These are phyloP conservation scores for Abelmoschus esculentus DNA, from an alignment of 345 rosid genomes.

Conservation along the genomic window DNA sequence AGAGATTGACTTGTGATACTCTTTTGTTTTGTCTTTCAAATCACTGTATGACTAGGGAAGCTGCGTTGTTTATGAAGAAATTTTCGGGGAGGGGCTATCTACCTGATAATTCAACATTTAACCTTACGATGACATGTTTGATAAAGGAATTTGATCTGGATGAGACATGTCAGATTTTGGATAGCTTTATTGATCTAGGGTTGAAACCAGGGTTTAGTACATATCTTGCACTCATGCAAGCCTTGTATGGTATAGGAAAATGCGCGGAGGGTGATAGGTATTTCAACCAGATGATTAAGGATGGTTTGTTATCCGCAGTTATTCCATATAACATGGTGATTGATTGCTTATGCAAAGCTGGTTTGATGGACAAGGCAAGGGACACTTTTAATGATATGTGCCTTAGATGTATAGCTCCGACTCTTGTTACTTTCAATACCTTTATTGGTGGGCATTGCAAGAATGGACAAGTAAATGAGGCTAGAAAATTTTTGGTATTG, in stretches of 20 bases:
- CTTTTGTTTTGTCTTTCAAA: conserved; percentile 56
- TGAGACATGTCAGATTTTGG: conserved; percentile 51
- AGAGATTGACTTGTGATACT: conserved; percentile 48
- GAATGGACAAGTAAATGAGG: conserved; percentile 39
- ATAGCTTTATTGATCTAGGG: conserved; percentile 43
- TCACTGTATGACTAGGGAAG: conserved; percentile 68
- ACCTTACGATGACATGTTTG: conserved; percentile 51
- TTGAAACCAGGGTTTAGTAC: conserved; percentile 49
- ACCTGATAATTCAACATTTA: conserved; percentile 53
- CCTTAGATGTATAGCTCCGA: conserved; percentile 48
- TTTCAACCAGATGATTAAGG: conserved; percentile 38
- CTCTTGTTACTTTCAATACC: conserved; percentile 74
- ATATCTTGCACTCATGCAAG: conserved; percentile 54
- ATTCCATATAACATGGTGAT: conserved; percentile 63
- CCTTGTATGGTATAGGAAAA: conserved; percentile 43
- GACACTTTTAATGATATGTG: conserved; percentile 42
- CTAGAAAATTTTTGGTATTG: conserved; percentile 34
- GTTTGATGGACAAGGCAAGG: conserved; percentile 44
- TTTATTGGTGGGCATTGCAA: conserved; percentile 53
- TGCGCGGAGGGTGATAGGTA: conserved; percentile 42
- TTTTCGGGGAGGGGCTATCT: conserved; percentile 40
- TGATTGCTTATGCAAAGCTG: conserved; percentile 69
- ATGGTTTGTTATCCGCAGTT: conserved; percentile 43
- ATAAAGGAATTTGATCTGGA: conserved; percentile 46
- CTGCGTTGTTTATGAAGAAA: conserved; percentile 45